These are phyloP conservation scores for Trichosporon faecale DNA, from an alignment of 1,284 basidiomycete genomes.

Conservation along the genomic window DNA sequence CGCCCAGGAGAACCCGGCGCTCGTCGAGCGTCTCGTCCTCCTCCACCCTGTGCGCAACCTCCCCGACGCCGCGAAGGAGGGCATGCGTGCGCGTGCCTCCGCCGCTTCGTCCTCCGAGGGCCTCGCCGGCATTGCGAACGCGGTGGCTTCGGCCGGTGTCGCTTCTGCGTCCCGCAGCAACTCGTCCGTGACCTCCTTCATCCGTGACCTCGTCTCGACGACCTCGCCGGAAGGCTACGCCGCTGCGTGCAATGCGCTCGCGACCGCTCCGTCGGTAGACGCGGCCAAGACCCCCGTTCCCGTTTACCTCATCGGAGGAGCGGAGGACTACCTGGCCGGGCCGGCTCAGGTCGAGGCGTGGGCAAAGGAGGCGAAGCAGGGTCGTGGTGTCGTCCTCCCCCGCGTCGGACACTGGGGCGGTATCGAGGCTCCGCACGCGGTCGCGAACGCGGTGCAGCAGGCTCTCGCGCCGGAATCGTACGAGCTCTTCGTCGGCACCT, in stretches of 20 bases:
- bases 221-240: slow-evolving; percentile 33
- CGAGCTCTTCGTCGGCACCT: slow-evolving; percentile 42
- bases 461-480: slow-evolving; percentile 17
- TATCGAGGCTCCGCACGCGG: slow-evolving; percentile 30
- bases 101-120: slow-evolving; percentile 25
- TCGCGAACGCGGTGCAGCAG: slow-evolving; percentile 16
- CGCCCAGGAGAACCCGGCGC: slow-evolving; percentile 26
- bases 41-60: slow-evolving; percentile 35
- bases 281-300: slow-evolving; percentile 21
- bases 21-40: slow-evolving; percentile 33
- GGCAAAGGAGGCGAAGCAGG: slow-evolving; percentile 24
- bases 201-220: slow-evolving; percentile 33
- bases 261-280: slow-evolving; percentile 23
- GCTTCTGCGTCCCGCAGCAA: slow-evolving; percentile 23
- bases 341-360: slow-evolving; percentile 24
- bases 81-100: slow-evolving; percentile 29
- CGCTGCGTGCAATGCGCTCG: slow-evolving; percentile 31
- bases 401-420: slow-evolving; percentile 39
- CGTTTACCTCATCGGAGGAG: slow-evolving; percentile 31
- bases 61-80: slow-evolving; percentile 24
- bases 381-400: slow-evolving; percentile 22
- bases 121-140: slow-evolving; percentile 27
- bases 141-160: slow-evolving; percentile 29
- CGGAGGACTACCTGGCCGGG: slow-evolving; percentile 35
- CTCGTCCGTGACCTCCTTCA: slow-evolving; percentile 26